phyloP scores from a whole-genome alignment of 305 asterid species.

The Ilex paraguariensis region DNA sequence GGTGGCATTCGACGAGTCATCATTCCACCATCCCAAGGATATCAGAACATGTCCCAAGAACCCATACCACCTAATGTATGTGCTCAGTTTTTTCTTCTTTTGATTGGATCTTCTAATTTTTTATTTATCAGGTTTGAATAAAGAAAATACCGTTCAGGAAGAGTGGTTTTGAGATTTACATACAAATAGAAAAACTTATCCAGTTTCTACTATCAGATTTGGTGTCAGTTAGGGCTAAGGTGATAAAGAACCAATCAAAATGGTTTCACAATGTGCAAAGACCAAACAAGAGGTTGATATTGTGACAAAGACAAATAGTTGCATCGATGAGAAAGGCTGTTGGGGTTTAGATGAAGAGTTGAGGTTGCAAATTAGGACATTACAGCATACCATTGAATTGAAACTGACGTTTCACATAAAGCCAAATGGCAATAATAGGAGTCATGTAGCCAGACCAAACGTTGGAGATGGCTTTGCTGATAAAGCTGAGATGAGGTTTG shows the following conservation, averaged over 20 bases:
- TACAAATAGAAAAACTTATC: too few species aligned
- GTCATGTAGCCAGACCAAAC: too few species aligned
- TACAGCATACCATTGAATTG: too few species aligned
- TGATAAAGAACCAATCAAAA: neutral
- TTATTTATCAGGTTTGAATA: too few species aligned
- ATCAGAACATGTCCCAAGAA: conserved; percentile 67
- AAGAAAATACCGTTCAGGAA: too few species aligned
- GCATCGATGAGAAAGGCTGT: neutral
- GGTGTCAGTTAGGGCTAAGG: neutral
- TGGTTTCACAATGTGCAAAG: neutral
- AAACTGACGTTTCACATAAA: too few species aligned
- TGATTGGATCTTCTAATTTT: neutral
- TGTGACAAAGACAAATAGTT: too few species aligned
- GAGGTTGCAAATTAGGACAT: neutral
- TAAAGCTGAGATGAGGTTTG: too few species aligned
- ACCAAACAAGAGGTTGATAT: too few species aligned
- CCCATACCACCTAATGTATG: conserved; percentile 87
- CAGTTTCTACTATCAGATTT: neutral
- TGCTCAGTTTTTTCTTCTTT: neutral
- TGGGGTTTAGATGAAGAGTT: neutral
- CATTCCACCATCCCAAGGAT: conserved; percentile 84
- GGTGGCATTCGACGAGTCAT: conserved; percentile 78
- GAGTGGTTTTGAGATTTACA: too few species aligned
- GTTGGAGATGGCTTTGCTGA: too few species aligned
- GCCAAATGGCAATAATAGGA: too few species aligned